Evolutionary conservation across 1,139 yeast species (phyloP), one percentile per base, ranked within the genome.

Genomic region (Kurtzmaniella quercitrusa): DNA sequence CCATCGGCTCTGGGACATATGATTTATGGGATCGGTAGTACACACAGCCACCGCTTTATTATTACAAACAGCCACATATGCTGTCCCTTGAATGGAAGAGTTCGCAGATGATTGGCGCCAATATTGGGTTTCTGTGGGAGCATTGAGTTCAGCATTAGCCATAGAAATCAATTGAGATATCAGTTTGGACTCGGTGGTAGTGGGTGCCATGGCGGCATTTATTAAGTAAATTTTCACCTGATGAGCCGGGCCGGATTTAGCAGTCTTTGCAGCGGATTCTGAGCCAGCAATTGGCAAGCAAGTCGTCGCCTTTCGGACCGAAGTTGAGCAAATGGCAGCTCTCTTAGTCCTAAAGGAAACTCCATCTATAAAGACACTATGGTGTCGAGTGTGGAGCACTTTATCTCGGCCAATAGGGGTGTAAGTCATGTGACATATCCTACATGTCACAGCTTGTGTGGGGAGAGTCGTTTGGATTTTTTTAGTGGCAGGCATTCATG

Each of bases 371-470:
- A 66, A 80, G 44, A 60, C 61, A 37, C 55, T 55, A 51, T 74
- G 89, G 58, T 70, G 78, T 50, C 63, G 67, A 1, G 60, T 53
- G 51, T 84, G 93, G 11, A 72, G 45, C 28, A 62, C 61, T 20
- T 55, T 56, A 48, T 83, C 89, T 18, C 63, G 54, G 12, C 65
- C 56, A 11, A 79, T 53, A 45, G 70, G 61, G 42, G 68, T 57
- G 53, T 75, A 83, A 3, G 84, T 66, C 88, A 83, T 82, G 5
- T 78, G 78, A 60, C 91, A 84, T 26, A 63, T 64, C 7, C 59
- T 46, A 52, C 89, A 83, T 0, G 79, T 70, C 7, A 59, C 62
- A 2, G 51, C 18, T 18, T 16, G 34, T 9, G 34, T 30, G 17
- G 34, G 34, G 9, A 30, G 34, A 5, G 34, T 30, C 8, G 34